Base-by-base conservation (phyloP, 805 yeast species). In the Wickerhamiella australiensis region DNA sequence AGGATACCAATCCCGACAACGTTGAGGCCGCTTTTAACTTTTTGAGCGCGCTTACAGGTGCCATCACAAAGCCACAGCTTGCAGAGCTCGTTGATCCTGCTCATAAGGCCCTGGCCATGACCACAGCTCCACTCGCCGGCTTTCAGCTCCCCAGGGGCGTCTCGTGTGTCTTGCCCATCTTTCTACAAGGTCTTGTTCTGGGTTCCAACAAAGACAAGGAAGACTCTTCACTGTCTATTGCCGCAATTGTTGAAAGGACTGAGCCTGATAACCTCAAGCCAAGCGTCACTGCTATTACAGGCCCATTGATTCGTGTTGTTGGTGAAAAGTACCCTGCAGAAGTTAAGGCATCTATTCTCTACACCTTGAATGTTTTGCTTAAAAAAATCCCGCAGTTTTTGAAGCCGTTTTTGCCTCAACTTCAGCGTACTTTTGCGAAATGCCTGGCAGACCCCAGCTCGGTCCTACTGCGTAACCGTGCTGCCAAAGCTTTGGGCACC, bases 241-340 rank as follows among this genome's bases (percentile, higher is more conserved):
- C 95, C 3, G 88, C 81, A 60, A 69, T 92, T 52, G 83, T 88
- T 42, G 82, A 80, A 43, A 79, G 86, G 59, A 85, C 97, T 0
- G 92, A 92, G 18, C 80, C 92, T n/a, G 78, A 75, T 52, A 50
- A 57, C 27, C 76, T 92, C 66, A 84, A 80, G 65, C 85, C 95
- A 29, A 85, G 80, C 66, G 95, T 94, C 20, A 90, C 97, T 7
- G 79, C 79, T 23, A 85, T 94, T 55, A 88, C 96, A 23, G 99
- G 99, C 68, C 98, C 98, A 36, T 74, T 92, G 61, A 92, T 92
- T 67, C 86, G 99, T 73, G 95, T 90, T 50, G 85, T 90, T 61
- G 98, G 99, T 61, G 99, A 92, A 66, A 79, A 95, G 65, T 90
- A 85, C 56, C 76, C 81, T 15, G 75, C 94, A 53, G 95, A 87